These are phyloP conservation scores for Trichoderma orchidacearum DNA, from an alignment of 495 filamentous ascomycete genomes.

Conservation along the genomic window DNA sequence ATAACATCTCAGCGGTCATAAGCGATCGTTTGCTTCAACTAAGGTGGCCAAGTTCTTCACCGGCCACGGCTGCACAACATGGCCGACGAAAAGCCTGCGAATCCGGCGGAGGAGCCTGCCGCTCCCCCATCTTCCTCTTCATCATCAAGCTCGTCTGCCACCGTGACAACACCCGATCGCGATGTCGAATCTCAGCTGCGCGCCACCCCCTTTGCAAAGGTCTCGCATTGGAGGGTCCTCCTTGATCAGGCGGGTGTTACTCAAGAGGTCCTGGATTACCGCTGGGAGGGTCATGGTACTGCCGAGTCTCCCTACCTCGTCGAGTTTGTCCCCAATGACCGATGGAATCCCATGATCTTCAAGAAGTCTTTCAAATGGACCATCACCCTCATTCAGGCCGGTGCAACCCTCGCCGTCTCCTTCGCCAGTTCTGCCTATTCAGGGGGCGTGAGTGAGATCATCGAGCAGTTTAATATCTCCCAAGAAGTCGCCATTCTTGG, in stretches of 20 bases:
- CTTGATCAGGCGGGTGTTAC: conserved; percentile 25
- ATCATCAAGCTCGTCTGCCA: not conserved
- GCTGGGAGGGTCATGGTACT: conserved; percentile 58
- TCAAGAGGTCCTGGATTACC: conserved; percentile 36
- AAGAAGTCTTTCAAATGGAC: conserved; percentile 49
- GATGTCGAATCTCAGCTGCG: conserved; percentile 15
- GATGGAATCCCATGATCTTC: conserved; percentile 60
- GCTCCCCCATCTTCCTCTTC: not conserved
- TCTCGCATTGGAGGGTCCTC: conserved; percentile 13
- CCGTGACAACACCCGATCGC: not conserved
- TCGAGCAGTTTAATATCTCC: conserved; percentile 43
- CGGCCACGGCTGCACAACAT: not conserved
- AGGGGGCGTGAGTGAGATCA: conserved; percentile 52
- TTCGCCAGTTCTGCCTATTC: conserved; percentile 68
- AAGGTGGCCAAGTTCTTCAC: too few relatives aligned
- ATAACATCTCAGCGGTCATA: not conserved
- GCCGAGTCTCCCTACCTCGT: conserved; percentile 61
- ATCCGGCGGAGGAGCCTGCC: not conserved
- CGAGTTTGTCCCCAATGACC: conserved; percentile 59
- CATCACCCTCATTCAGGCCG: conserved; percentile 49
- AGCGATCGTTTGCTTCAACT: not conserved
- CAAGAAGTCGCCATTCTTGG: conserved; percentile 50
- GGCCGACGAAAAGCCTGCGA: not conserved
- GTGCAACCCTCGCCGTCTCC: conserved; percentile 59
- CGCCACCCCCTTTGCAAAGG: conserved; percentile 1